phyloP scores from a whole-genome alignment of 2,329 filamentous ascomycete species.

The Clarireedia paspali region DNA sequence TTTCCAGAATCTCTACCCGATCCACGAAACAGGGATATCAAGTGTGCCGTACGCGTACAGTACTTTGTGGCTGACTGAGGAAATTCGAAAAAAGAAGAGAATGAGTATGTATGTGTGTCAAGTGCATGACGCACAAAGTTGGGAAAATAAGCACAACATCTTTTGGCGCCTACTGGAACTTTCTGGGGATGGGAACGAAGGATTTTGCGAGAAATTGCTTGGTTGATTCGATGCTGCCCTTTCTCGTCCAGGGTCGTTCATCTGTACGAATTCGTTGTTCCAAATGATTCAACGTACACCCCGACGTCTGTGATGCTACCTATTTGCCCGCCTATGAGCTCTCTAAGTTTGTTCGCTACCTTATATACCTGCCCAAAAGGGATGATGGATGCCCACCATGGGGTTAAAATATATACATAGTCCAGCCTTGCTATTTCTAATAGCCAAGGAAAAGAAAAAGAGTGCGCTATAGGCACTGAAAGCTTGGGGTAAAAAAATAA shows the following conservation, averaged over 20 bases:
- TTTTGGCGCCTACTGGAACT: not conserved
- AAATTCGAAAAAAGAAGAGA: not conserved
- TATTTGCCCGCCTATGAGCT: not conserved
- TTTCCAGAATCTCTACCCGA: not conserved
- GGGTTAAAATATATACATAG: conserved; percentile 5
- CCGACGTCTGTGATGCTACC: not conserved
- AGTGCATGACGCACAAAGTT: not conserved
- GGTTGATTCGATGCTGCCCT: conserved; percentile 2
- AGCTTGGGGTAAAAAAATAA: not conserved
- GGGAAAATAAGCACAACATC: not conserved
- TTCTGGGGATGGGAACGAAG: not conserved
- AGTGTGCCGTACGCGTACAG: not conserved
- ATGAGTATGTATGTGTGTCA: not conserved
- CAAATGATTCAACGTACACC: not conserved
- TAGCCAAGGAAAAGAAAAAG: not conserved
- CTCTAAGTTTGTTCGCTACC: not conserved
- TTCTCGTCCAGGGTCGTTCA: not conserved
- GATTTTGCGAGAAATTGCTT: conserved; percentile 6
- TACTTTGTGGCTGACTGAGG: conserved; percentile 6
- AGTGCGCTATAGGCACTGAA: not conserved
- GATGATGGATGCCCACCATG: conserved; percentile 1
- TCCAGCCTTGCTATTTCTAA: not conserved
- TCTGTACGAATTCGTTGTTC: not conserved
- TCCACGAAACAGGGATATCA: not conserved
- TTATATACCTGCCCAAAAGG: conserved; percentile 5